phyloP scores from a whole-genome alignment of 2,329 filamentous ascomycete genomes.

The Aspergillus unguis region DNA sequence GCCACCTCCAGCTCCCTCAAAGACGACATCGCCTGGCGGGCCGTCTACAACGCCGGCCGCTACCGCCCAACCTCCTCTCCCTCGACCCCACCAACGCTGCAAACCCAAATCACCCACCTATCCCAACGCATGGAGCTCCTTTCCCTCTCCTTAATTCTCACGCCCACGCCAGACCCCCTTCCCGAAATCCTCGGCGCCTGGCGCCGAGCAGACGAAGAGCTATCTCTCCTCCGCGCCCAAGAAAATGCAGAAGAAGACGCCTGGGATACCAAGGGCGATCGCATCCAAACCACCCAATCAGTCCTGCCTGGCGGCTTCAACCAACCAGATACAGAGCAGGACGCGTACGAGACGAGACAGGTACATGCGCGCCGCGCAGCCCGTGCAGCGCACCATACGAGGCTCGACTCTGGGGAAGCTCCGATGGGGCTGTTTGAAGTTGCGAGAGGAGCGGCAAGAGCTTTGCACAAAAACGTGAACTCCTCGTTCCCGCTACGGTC shows the following conservation, averaged over 20 bases:
- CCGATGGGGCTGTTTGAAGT: constrained; percentile 53
- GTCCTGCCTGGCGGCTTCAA: constrained; percentile 45
- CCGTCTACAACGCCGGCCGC: constrained; percentile 60
- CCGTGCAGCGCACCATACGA: constrained; percentile 26
- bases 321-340: constrained; percentile 42
- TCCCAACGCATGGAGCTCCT: constrained; percentile 65
- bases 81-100: constrained; percentile 31
- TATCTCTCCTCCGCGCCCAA: constrained; percentile 51
- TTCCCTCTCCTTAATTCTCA: constrained; percentile 59
- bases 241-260: constrained; percentile 56
- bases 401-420: constrained; percentile 41
- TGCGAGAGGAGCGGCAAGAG: constrained; percentile 48
- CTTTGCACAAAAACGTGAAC: constrained; percentile 44
- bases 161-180: constrained; percentile 53
- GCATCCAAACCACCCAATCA: constrained; percentile 15
- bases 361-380: constrained; percentile 36
- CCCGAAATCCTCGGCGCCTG: constrained; percentile 61
- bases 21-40: constrained; percentile 63
- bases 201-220: constrained; percentile 62
- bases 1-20: constrained; percentile 26
- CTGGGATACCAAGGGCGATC: constrained; percentile 57
- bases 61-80: constrained; percentile 41
- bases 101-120: constrained; percentile 51
- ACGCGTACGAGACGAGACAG: constrained; percentile 44
- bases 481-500: constrained; percentile 40